These are phyloP conservation scores for Tetrapisispora fleetii DNA, from an alignment of 805 yeast species.

Conservation along the genomic window DNA sequence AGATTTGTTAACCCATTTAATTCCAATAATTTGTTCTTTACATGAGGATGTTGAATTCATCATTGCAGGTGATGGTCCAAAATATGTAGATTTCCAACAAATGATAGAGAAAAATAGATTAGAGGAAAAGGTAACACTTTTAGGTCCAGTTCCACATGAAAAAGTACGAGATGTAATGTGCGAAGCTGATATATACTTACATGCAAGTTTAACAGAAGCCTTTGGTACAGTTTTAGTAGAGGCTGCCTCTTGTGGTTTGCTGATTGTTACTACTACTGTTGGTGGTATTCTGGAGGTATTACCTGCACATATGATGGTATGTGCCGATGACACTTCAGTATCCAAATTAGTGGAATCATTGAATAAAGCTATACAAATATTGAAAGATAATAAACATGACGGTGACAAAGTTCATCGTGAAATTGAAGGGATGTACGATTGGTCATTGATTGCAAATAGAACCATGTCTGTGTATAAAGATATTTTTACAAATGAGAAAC, in stretches of 20 bases:
- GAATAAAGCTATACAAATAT: constrained; percentile 52
- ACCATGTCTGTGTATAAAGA: constrained; percentile 74
- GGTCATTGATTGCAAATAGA: constrained; percentile 80
- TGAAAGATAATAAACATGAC: constrained; percentile 51
- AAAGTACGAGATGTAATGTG: constrained; percentile 89
- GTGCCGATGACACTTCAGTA: constrained; percentile 74
- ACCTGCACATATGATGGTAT: constrained; percentile 87
- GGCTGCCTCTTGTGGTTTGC: constrained; percentile 91
- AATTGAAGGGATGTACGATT: constrained; percentile 75
- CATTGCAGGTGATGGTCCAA: constrained; percentile 97
- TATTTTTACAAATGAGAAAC: constrained; percentile 28
- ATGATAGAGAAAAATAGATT: constrained; percentile 80
- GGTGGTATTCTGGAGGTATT: constrained; percentile 98
- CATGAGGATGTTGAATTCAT: constrained; percentile 62
- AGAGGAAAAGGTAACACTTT: constrained; percentile 76
- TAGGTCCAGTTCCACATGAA: constrained; percentile 87
- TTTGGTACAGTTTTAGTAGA: constrained; percentile 96
- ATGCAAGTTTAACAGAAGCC: constrained; percentile 92
- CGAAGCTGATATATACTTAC: constrained; percentile 85
- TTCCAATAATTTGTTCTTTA: constrained; percentile 67
- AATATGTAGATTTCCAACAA: constrained; percentile 85
- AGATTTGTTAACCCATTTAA: constrained; percentile 70
- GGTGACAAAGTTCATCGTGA: constrained; percentile 70
- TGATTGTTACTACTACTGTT: constrained; percentile 89
- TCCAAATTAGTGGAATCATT: constrained; percentile 69